Conservation (phyloP, 306 rosid genomes). For the Cucumis hystrix region DNA sequence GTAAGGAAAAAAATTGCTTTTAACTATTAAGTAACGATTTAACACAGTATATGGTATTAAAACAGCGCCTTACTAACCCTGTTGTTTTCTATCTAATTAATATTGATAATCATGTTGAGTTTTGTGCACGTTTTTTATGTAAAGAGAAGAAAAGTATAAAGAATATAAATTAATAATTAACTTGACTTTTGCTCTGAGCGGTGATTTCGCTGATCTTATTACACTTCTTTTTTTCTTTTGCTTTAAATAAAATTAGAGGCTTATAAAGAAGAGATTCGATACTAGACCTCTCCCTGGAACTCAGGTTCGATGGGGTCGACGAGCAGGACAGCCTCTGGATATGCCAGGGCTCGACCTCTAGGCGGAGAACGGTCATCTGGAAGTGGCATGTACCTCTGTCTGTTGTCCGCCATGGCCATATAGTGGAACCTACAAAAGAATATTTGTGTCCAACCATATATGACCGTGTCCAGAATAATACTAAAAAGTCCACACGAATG, state of each 20-base stretch:
- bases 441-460: neutral
- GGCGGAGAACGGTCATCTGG: conserved; percentile 55
- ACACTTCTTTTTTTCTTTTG: neutral
- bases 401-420: conserved; percentile 60
- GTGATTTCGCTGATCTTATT: neutral
- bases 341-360: conserved; percentile 45
- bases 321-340: conserved; percentile 70
- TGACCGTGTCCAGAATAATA: neutral
- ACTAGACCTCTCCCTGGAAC: conserved; percentile 58
- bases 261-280: neutral
- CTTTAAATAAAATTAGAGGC: neutral
- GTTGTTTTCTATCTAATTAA: too few relatives aligned
- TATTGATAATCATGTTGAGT: neutral
- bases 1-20: too few relatives aligned
- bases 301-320: conserved; percentile 59
- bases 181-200: neutral
- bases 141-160: neutral
- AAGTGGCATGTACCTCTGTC: conserved; percentile 79
- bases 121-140: neutral
- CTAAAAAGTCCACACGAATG: neutral
- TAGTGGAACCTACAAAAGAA: conserved; percentile 49
- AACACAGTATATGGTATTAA: too few relatives aligned
- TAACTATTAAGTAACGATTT: too few relatives aligned
- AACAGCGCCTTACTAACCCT: too few relatives aligned
- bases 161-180: neutral